phyloP scores from a whole-genome alignment of 768 basidiomycete species.

The Rhodotorula kratochvilovae region DNA sequence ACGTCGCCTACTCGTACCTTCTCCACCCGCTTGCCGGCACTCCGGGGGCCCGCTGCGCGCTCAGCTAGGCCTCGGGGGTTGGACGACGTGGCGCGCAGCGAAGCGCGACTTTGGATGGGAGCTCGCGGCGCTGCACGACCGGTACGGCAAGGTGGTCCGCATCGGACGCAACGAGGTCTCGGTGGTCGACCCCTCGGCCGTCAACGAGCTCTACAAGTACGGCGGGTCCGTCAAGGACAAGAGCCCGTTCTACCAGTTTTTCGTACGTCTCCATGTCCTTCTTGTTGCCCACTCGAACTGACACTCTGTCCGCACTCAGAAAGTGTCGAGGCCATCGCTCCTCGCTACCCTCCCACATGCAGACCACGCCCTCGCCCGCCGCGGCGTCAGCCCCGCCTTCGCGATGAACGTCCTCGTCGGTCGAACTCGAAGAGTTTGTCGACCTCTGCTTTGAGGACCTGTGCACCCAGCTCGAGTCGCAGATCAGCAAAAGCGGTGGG shows the following conservation, averaged over 20 bases:
- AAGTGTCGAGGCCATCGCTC: constrained; percentile 1
- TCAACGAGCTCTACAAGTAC: constrained; percentile 6
- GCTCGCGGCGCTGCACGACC: not conserved
- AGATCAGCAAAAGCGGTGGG: not conserved
- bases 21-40: not conserved
- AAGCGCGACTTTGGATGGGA: constrained; percentile 14
- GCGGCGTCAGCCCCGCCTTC: constrained; percentile 12
- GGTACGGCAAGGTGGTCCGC: not conserved
- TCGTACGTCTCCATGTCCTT: not conserved
- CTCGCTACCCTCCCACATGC: constrained; percentile 8
- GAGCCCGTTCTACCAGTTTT: constrained; percentile 5
- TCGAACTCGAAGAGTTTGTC: constrained; percentile 15
- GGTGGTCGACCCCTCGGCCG: not conserved
- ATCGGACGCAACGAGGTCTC: constrained; percentile 12
- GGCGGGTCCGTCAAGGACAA: not conserved
- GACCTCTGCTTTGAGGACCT: constrained; percentile 10
- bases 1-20: not conserved
- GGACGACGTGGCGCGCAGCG: constrained; percentile 1
- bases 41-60: not conserved
- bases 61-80: not conserved
- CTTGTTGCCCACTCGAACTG: not conserved
- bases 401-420: constrained; percentile 13
- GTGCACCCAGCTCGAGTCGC: not conserved
- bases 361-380: not conserved
- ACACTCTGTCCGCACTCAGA: not conserved